Evolutionary conservation across 768 basidiomycete species (phyloP), one percentile per base, ranked within the genome.

Genomic region (Chiua virens): DNA sequence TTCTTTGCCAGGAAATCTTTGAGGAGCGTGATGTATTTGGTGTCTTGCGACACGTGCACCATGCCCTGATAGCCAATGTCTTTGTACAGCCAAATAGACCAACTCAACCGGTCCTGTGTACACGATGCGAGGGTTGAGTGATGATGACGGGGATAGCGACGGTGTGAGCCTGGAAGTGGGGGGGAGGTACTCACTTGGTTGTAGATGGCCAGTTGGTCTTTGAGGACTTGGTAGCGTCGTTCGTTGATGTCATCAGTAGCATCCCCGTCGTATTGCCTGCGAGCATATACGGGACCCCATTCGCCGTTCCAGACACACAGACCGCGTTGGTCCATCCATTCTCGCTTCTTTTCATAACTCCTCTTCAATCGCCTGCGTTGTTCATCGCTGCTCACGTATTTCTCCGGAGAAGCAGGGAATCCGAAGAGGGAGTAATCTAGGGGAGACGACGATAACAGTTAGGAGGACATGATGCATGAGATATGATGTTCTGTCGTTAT

Each of bases 21-120:
- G 71, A 92, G 78, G 44, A 86, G 79, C 44, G 72, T 79, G 76
- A 85, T 84, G 72, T 89, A 92, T 4, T 86, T 76, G 4, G 88
- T 83, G 14, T 83, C 79, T 13, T 73, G 75, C n/a, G 79, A 78
- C 59, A 85, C 75, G 67, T 87, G 80, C 25, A 87, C 84, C 88
- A 92, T 89, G 34, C 89, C 89, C 70, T 89, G 86, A 77, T 86
- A 87, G n/a, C 87, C 87, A 58, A 88, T 86, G 59, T 89, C 86
- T 60, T 87, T 92, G 79, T 88, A 92, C 18, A 90, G 71, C 91
- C 91, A 92, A 72, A 92, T 92, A 1, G 85, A 84, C 89, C 88
- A 91, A 63, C 81, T 83, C 49, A 86, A 67, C 23, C 79, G 80
- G 58, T 82, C 83, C 82, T 85, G 45, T 37, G 18, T 18, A 9